Evolutionary conservation across 768 basidiomycete species (phyloP), one percentile per base, ranked within the genome.

Genomic region (Coprinellus micaceus): DNA sequence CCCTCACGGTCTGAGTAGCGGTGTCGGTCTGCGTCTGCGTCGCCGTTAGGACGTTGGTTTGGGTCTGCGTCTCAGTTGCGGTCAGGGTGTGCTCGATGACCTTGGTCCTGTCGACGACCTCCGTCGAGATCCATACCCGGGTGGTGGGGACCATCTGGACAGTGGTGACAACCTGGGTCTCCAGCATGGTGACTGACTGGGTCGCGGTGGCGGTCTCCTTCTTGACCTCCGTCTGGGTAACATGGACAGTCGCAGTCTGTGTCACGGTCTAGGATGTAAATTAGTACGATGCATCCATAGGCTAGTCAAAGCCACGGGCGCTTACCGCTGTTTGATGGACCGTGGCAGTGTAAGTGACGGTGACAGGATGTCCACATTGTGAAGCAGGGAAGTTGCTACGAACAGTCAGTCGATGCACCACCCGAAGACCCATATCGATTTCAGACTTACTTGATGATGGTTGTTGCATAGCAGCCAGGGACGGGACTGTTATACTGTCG

Each of bases 81-180:
- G 85, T 88, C 61, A 81, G 64, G 45, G 83, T 85, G 64, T 83
- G 75, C 60, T 85, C 81, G 48, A 82, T 40, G 24, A 73, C 77
- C 73, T 78, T 66, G 61, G 82, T 83, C 53, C 73, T 71, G 74
- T 86, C 83, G 61, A 83, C 76, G 64, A 81, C 72, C 68, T 86
- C 80, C 21, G 86, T 88, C 15, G 84, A 86, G 37, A 84, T 77
- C 78, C 79, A 88, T 47, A 86, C 76, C 46, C 79, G 78, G 12
- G 85, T 87, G 25, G 86, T 87, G 46, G 84, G 84, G 41, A 82
- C 72, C 30, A 81, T 69, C 67, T 82, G 69, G 22, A 81, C 74
- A 6, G 80, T 80, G 2, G 83, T 84, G 61, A 75, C 69, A 51
- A 82, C 69, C 57, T 75, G 67, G 11, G 56, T 57, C 36, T 62